Evolutionary conservation across 2,329 filamentous ascomycete genomes (phyloP).

Genomic region (Pochonia chlamydosporia): DNA sequence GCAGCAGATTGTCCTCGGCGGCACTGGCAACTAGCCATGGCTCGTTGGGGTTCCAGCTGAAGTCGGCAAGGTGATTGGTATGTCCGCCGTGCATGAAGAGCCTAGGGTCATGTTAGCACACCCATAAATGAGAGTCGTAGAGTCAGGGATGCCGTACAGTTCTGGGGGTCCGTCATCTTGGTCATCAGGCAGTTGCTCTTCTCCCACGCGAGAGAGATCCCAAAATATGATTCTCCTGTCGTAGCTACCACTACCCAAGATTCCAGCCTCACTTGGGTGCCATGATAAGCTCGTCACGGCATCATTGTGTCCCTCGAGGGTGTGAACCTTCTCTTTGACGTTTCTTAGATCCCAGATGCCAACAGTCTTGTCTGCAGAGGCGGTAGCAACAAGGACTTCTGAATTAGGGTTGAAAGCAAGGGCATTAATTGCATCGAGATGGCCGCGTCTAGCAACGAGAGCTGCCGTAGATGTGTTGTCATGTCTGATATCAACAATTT

Average conservation of each 20-base stretch:
- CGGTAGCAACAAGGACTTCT: slow-evolving; percentile 87
- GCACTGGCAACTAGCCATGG: slow-evolving; percentile 95
- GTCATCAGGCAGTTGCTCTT: slow-evolving; percentile 93
- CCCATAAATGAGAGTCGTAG: not conserved
- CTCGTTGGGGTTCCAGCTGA: slow-evolving; percentile 95
- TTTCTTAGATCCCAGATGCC: slow-evolving; percentile 94
- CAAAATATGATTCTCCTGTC: slow-evolving; percentile 93
- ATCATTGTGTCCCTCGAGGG: slow-evolving; percentile 80
- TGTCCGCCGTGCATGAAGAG: slow-evolving; percentile 98
- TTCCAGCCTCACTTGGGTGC: slow-evolving; percentile 86
- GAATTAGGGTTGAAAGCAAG: slow-evolving; percentile 87
- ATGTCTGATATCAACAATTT: slow-evolving; percentile 82
- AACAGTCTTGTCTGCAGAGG: slow-evolving; percentile 91
- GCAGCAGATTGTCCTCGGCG: slow-evolving; percentile 92
- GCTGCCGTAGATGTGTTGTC: slow-evolving; percentile 60
- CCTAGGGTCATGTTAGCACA: slow-evolving; percentile 14
- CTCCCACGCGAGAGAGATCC: slow-evolving; percentile 87
- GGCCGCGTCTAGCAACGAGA: slow-evolving; percentile 65
- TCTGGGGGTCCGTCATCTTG: slow-evolving; percentile 92
- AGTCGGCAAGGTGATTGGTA: slow-evolving; percentile 93
- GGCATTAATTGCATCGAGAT: slow-evolving; percentile 92
- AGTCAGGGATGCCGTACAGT: slow-evolving; percentile 54
- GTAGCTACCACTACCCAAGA: slow-evolving; percentile 87
- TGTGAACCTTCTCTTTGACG: slow-evolving; percentile 83
- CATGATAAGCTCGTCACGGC: slow-evolving; percentile 88